Evolutionary conservation across 331 rosid genomes (phyloP), one percentile per base, ranked within the genome.

Genomic region (Malus hybrid): DNA sequence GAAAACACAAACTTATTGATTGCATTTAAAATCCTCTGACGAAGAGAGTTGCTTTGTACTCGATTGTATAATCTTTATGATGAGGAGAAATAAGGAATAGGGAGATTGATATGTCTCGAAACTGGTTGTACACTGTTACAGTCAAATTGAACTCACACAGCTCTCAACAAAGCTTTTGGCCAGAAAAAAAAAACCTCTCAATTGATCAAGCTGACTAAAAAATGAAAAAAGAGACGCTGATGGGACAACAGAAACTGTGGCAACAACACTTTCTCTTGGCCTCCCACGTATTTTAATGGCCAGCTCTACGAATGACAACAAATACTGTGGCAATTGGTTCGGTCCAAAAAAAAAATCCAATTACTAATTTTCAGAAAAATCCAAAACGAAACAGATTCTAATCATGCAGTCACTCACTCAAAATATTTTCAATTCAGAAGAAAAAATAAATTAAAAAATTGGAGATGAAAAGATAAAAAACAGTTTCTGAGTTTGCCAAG

Each of bases 361-460:
- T 28, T 69, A 32, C 52, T 77, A 58, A 77, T 70, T 58, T 53
- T 39, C 36, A 58, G 18, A 20, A 65, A 72, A 42, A 14, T 55
- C 46, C 75, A 14, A 73, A 55, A 73, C 6, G 19, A 66, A 67
- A 73, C 75, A 32, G 63, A 73, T 67, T 66, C 34, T 63, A 53
- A 78, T 12, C 70, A 71, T 42, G 34, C 28, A 29, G 42, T 29
- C 28, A 28, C 20, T 42, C 28, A n/a, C 61, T 46, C 36, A 63
- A 1, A 63, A 74, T 63, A 74, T 7, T 61, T 26, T 53, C 42
- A 73, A 20, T 61, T 60, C 61, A 18, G 6, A 16, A 46, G 63
- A 73, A 61, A 63, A 39, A 18, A 52, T 44, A 18, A 6, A 52
- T 52, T 3, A 30, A 61, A 22, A 16, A 48, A 71, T 6, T 34